Conservation (phyloP, 305 asterid genomes). For the Plantago coronopus region DNA sequence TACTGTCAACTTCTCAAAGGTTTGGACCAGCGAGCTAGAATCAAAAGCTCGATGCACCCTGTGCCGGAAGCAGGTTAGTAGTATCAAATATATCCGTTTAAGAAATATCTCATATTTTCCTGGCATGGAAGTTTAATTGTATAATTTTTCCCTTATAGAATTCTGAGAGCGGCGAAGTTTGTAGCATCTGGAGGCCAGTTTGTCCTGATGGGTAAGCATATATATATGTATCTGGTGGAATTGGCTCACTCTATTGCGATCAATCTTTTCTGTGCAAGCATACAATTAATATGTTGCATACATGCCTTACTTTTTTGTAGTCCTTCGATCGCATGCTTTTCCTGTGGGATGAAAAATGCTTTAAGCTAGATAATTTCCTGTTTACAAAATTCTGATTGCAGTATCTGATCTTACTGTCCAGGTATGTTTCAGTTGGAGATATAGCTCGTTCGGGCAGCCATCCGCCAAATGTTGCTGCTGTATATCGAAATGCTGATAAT, state of each 20-base stretch:
- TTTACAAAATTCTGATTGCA: background rate
- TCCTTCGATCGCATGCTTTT: too few relatives aligned
- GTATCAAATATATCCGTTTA: slow-evolving; percentile 9
- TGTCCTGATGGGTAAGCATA: slow-evolving; percentile 77
- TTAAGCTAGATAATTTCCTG: background rate
- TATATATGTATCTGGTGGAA: too few relatives aligned
- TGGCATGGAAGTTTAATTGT: slow-evolving; percentile 14
- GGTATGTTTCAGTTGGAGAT: slow-evolving; percentile 88
- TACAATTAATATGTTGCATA: too few relatives aligned
- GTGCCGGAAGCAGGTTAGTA: slow-evolving; percentile 70
- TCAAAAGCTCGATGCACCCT: slow-evolving; percentile 75
- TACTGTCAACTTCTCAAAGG: slow-evolving; percentile 66
- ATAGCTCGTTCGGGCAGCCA: slow-evolving; percentile 80
- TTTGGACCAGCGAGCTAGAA: slow-evolving; percentile 94
- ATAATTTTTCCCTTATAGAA: slow-evolving; percentile 36
- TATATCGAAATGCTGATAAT: slow-evolving; percentile 55
- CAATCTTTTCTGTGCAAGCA: too few relatives aligned
- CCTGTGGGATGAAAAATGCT: background rate
- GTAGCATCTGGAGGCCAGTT: slow-evolving; percentile 95
- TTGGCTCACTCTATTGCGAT: too few relatives aligned
- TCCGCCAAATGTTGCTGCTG: slow-evolving; percentile 88
- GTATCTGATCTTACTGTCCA: slow-evolving; percentile 31
- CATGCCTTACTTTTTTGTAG: too few relatives aligned
- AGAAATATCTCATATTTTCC: slow-evolving; percentile 12
- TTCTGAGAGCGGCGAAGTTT: slow-evolving; percentile 47